Percentiles rank a stretch among this genome's conserved stretches.
Conservation (phyloP, 352 stramenopile genomes). For the Pythium sukuiense region DNA sequence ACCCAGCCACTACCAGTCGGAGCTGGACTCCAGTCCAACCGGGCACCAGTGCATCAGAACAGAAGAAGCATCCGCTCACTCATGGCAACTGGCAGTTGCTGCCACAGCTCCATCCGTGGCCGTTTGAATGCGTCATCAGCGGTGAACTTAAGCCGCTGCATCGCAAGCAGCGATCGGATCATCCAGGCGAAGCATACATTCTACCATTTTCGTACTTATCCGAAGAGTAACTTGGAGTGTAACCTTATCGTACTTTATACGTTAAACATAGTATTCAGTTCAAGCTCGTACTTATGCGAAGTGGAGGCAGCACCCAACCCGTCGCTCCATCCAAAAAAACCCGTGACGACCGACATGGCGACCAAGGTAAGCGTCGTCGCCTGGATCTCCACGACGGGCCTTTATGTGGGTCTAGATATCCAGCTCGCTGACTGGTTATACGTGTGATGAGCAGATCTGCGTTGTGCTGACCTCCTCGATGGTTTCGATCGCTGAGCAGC, state of each 20-base stretch:
- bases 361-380: conserved; percentile 3
- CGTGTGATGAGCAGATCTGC: conserved; percentile 26
- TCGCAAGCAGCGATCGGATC: neutral
- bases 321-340: conserved; percentile 7
- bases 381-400: neutral
- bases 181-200: neutral
- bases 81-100: neutral
- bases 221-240: neutral
- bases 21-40: neutral
- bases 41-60: neutral
- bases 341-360: neutral
- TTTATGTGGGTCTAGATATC: no score
- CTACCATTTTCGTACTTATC: neutral
- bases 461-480: conserved; percentile 77
- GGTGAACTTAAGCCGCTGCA: neutral
- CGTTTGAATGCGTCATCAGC: conserved; percentile 4
- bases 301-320: conserved; percentile 1
- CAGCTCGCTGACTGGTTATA: no score
- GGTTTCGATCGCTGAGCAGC: conserved; percentile 75
- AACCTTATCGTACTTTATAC: neutral
- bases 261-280: no score
- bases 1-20: neutral
- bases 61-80: conserved; percentile 2
- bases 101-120: neutral
- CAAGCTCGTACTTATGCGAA: neutral